Percentiles rank a stretch among this genome's conserved stretches.
Evolutionary conservation across 1,284 basidiomycete species (phyloP).

Genomic region (Ceratobasidium sp.): DNA sequence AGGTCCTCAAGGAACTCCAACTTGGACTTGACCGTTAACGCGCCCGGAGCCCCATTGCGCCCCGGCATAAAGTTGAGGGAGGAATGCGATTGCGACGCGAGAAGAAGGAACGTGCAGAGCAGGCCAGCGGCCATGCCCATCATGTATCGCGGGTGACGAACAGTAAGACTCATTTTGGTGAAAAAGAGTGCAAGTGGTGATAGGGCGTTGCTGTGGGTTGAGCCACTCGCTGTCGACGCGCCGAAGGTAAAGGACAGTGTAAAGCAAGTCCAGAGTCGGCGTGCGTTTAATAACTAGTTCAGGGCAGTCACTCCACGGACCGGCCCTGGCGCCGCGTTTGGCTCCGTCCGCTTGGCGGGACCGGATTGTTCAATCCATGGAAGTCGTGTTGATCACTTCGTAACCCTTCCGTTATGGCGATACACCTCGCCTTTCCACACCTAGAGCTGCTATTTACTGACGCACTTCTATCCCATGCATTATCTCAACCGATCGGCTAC

Average conservation of each 20-base stretch:
- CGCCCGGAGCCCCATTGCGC: background rate
- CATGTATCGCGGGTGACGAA: conserved; percentile 8
- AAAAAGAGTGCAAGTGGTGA: background rate
- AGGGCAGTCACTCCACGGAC: too few relatives aligned
- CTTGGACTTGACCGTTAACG: background rate
- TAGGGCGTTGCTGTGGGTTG: background rate
- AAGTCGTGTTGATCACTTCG: too few relatives aligned
- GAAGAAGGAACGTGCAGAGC: conserved; percentile 2
- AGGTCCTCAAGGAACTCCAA: conserved; percentile 16
- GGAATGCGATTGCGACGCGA: conserved; percentile 4
- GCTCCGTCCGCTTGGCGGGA: too few relatives aligned
- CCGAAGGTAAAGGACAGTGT: background rate
- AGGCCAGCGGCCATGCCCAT: conserved; percentile 18
- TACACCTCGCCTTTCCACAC: too few relatives aligned
- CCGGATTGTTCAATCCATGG: too few relatives aligned
- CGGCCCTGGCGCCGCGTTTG: too few relatives aligned
- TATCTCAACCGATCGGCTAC: too few relatives aligned
- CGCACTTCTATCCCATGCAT: too few relatives aligned
- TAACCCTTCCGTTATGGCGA: too few relatives aligned
- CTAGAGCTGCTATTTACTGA: too few relatives aligned
- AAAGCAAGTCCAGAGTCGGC: too few relatives aligned
- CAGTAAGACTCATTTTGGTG: conserved; percentile 2
- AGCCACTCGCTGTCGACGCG: background rate
- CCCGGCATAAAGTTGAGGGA: background rate
- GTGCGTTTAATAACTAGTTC: too few relatives aligned